phyloP scores from a whole-genome alignment of 805 yeast species.

The Helenozyma rhizophorensis region DNA sequence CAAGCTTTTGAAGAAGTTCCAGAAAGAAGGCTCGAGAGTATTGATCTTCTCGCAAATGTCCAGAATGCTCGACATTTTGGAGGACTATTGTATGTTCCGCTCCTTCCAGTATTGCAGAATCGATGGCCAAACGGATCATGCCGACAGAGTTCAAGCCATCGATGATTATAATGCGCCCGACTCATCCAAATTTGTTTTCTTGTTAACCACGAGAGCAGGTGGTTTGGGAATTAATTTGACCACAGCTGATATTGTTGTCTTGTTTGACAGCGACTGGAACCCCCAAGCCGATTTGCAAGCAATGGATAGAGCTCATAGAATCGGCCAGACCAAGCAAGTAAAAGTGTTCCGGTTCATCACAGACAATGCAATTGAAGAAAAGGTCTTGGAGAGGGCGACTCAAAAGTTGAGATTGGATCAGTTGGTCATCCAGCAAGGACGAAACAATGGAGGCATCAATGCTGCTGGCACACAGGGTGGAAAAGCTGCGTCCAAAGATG shows the following conservation, averaged over 20 bases:
- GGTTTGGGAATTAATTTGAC: slow-evolving; percentile 84
- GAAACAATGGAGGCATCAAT: slow-evolving; percentile 29
- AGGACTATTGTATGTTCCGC: slow-evolving; percentile 72
- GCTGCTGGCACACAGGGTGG: slow-evolving; percentile 29
- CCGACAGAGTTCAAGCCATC: slow-evolving; percentile 68
- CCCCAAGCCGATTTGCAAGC: slow-evolving; percentile 89
- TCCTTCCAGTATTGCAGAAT: slow-evolving; percentile 70
- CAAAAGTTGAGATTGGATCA: slow-evolving; percentile 77
- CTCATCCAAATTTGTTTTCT: slow-evolving; percentile 65
- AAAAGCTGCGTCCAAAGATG: slow-evolving; percentile 57
- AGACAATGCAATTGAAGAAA: slow-evolving; percentile 80
- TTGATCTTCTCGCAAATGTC: slow-evolving; percentile 82
- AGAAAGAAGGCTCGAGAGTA: slow-evolving; percentile 70
- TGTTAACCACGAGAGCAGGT: slow-evolving; percentile 83
- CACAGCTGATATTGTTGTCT: slow-evolving; percentile 71
- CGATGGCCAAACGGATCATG: slow-evolving; percentile 80
- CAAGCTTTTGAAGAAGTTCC: slow-evolving; percentile 55
- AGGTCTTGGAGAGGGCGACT: slow-evolving; percentile 75
- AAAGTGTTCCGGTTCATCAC: slow-evolving; percentile 74
- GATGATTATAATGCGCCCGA: slow-evolving; percentile 79
- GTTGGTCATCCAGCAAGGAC: slow-evolving; percentile 77
- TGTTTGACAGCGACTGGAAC: slow-evolving; percentile 83
- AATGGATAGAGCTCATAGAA: slow-evolving; percentile 87
- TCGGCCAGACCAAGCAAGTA: slow-evolving; percentile 82
- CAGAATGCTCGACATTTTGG: slow-evolving; percentile 73